phyloP scores from a whole-genome alignment of 1,139 yeast species.

The Suhomyces yuchorum region DNA sequence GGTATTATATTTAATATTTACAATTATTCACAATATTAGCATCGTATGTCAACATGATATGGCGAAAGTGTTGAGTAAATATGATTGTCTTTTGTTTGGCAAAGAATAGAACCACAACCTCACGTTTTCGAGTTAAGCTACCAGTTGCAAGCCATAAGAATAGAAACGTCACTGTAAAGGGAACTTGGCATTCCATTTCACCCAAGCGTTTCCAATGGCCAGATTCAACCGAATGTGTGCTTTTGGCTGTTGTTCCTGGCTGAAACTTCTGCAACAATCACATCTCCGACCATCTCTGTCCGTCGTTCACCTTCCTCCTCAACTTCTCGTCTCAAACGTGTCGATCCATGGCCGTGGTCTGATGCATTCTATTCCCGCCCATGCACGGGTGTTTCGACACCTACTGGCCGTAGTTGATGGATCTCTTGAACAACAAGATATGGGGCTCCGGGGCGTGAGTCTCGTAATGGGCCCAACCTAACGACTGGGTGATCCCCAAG shows the following conservation, averaged over 20 bases:
- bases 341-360: background rate
- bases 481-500: slow-evolving; percentile 92
- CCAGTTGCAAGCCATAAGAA: background rate
- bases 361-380: background rate
- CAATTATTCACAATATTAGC: background rate
- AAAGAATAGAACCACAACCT: background rate
- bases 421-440: slow-evolving; percentile 82
- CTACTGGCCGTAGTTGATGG: slow-evolving; percentile 39
- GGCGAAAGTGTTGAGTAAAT: background rate
- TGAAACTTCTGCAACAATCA: no score
- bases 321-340: background rate
- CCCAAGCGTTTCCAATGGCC: background rate
- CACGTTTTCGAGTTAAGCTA: background rate
- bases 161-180: background rate
- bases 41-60: background rate
- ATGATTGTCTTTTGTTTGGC: background rate
- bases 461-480: slow-evolving; percentile 98
- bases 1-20: background rate
- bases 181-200: background rate
- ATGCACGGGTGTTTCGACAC: background rate
- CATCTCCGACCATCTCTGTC: no score
- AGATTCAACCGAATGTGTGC: no score
- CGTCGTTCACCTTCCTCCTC: background rate
- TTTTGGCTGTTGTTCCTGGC: no score
- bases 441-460: slow-evolving; percentile 99